A percentile compares a stretch with the other conserved stretches of the same genome.
phyloP scores from a whole-genome alignment of 345 rosid species.

The Firmiana major region DNA sequence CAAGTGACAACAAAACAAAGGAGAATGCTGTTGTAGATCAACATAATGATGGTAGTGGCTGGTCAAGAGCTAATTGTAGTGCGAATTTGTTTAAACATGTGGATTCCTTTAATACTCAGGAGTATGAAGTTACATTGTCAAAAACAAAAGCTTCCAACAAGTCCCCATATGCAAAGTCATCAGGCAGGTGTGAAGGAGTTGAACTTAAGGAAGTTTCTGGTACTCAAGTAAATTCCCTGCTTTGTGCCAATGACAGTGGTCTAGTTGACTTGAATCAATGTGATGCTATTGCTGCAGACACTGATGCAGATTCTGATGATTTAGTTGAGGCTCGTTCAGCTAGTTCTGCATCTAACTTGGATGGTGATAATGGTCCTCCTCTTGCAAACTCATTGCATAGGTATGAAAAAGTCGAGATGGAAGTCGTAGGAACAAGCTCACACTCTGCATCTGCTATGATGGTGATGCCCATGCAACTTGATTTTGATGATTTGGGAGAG shows the following conservation, averaged over 20 bases:
- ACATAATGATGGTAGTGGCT: constrained; percentile 7
- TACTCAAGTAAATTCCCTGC: constrained; percentile 13
- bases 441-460: constrained; percentile 21
- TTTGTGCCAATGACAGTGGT: constrained; percentile 7
- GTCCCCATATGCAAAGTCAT: constrained; percentile 3
- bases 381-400: constrained; percentile 4
- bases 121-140: background rate
- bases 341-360: constrained; percentile 25
- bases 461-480: constrained; percentile 39
- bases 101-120: background rate
- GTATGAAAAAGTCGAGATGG: constrained; percentile 20
- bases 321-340: constrained; percentile 23
- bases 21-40: constrained; percentile 14
- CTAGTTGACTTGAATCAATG: constrained; percentile 14
- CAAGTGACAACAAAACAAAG: background rate
- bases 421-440: constrained; percentile 23
- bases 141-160: background rate
- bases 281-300: constrained; percentile 20
- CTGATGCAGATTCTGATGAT: constrained; percentile 15
- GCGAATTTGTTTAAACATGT: background rate
- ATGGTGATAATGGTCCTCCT: constrained; percentile 13
- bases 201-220: constrained; percentile 16
- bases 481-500: constrained; percentile 39
- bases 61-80: constrained; percentile 6
- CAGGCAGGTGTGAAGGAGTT: constrained; percentile 3